Evolutionary conservation across 2,329 filamentous ascomycete species (phyloP).

Genomic region (Botryosphaeria agaves): DNA sequence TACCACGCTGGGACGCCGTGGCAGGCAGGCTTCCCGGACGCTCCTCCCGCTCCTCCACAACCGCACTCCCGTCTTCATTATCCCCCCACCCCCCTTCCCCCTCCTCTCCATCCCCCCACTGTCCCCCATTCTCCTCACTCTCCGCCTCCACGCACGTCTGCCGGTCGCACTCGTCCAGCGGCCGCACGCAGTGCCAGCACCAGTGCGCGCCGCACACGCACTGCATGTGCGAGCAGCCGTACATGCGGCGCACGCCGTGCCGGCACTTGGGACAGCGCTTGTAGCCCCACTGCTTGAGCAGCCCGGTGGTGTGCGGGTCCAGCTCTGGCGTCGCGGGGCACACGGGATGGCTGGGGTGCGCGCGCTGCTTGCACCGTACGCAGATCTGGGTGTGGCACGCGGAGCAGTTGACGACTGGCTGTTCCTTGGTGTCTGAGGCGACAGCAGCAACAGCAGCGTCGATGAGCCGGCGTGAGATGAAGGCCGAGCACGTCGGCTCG

Average conservation of each 20-base stretch:
- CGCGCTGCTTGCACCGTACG: constrained; percentile 22
- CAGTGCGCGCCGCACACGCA: constrained; percentile 33
- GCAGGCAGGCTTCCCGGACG: no score
- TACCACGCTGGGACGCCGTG: no score
- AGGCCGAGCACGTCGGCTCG: constrained; percentile 27
- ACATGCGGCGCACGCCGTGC: constrained; percentile 29
- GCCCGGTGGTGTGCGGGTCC: constrained; percentile 14
- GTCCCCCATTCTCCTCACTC: constrained; percentile 8
- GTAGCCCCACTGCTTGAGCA: constrained; percentile 27
- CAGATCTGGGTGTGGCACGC: constrained; percentile 26
- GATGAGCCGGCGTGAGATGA: constrained; percentile 22
- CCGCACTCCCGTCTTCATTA: constrained; percentile 16
- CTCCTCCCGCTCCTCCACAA: no score
- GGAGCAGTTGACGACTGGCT: no score
- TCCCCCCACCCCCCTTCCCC: constrained; percentile 11
- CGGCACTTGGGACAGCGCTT: constrained; percentile 33
- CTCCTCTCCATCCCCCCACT: constrained; percentile 10
- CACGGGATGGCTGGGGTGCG: constrained; percentile 19
- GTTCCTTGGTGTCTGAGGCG: constrained; percentile 3
- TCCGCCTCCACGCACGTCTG: constrained; percentile 7
- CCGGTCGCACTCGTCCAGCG: constrained; percentile 16
- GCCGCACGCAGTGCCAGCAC: constrained; percentile 27
- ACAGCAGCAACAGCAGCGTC: constrained; percentile 3
- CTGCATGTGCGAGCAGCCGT: constrained; percentile 29
- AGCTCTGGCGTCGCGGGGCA: constrained; percentile 20